A percentile compares a stretch with the other conserved stretches of the same genome.
Conservation (phyloP, 164 flowering plant species). For the Tetracentron sinense region DNA sequence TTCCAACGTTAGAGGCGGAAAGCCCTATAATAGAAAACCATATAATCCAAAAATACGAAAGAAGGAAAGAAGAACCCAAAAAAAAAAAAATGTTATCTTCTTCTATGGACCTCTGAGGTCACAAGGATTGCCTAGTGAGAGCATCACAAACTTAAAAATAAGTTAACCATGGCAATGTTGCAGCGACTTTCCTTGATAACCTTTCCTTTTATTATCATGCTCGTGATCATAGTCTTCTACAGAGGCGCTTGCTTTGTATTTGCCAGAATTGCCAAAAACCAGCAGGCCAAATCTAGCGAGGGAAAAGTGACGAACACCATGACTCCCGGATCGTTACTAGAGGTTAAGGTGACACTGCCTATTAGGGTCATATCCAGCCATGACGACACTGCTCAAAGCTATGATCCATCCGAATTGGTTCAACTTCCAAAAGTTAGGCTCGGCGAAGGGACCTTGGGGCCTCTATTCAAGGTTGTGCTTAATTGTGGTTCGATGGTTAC, state of each 20-base stretch:
- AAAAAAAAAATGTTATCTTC: not conserved
- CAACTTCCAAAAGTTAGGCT: slow-evolving; percentile 19
- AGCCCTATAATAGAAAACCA: not conserved
- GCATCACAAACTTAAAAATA: not conserved
- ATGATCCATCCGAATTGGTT: slow-evolving; percentile 23
- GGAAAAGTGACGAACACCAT: slow-evolving; percentile 10
- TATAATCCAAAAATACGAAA: not conserved
- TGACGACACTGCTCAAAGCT: not conserved
- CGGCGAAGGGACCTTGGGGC: slow-evolving; percentile 29
- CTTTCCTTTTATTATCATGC: too few relatives aligned
- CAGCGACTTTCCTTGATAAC: too few relatives aligned
- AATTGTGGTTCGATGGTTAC: slow-evolving; percentile 21
- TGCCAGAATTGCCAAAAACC: not conserved
- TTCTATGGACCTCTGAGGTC: not conserved
- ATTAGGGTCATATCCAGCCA: slow-evolving; percentile 18
- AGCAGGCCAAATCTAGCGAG: not conserved
- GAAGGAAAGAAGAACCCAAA: not conserved
- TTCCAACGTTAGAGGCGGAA: not conserved
- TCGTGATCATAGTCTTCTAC: too few relatives aligned
- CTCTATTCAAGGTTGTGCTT: slow-evolving; percentile 32
- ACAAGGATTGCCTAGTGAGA: not conserved
- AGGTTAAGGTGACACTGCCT: slow-evolving; percentile 25
- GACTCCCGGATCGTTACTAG: slow-evolving; percentile 27
- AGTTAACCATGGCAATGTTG: too few relatives aligned
- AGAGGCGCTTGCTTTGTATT: too few relatives aligned